Base-by-base conservation (phyloP, 202 grass and related monocot species). In the Setaria viridis region DNA sequence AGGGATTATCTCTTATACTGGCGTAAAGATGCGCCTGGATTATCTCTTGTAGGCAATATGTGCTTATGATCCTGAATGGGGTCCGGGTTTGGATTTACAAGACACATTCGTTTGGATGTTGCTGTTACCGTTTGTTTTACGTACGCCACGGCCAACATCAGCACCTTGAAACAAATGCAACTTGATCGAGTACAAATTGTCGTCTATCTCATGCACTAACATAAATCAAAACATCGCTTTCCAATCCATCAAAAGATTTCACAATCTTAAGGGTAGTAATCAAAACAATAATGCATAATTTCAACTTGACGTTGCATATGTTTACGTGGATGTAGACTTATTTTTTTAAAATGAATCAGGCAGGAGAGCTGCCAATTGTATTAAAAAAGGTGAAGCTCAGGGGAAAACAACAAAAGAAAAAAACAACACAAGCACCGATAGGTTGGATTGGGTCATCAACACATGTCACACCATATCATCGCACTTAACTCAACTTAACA, bases 191-290 rank as follows among this genome's bases (percentile, higher is more conserved):
- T 66, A 46, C 56, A 37, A 60, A 16, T 15, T 58, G 12, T 17
- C 34, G 9, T 37, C 42, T 74, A 74, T 8, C 8, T 53, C 49
- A 34, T 0, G 4, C 47, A 53, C 8, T 33, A 30, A 37, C 11
- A 48, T 58, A 35, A 74, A 29, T 46, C 19, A 14, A 48, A 59
- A 43, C 67, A 75, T 81, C 19, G 33, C 39, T 76, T 87, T 68
- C 78, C 29, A 74, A 87, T 68, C 39, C 32, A 67, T 25, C 17
- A 67, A 75, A 81, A 81, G 7, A 35, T 56, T 46, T 67, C 30
- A 0, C 53, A n/a, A 7, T 74, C 77, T 1, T 19, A 47, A 11
- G 69, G 69, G 77, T 46, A 10, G 47, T 21, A 35, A 80, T 20
- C 11, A 63, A 84, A 84, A 32, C 42, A 80, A 55, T 55, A 76